phyloP scores from a whole-genome alignment of 2,329 filamentous ascomycete genomes.

The Neophaeococcomyces aloes region DNA sequence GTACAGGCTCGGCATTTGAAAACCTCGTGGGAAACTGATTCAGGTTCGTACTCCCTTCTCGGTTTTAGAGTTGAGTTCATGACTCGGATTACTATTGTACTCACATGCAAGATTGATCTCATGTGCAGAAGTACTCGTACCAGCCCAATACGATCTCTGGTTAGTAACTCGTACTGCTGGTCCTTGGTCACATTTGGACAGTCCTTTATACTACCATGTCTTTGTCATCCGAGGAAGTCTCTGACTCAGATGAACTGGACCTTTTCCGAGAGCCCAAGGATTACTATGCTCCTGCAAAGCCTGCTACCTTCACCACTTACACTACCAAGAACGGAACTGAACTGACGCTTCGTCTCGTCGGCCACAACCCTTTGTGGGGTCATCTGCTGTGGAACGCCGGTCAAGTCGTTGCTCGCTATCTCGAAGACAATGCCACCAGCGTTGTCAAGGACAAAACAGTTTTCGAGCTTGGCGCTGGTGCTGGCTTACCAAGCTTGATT shows the following conservation, averaged over 20 bases:
- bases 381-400: conserved; percentile 88
- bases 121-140: too few species aligned
- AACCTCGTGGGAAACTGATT: too few species aligned
- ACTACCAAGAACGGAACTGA: conserved; percentile 54
- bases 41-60: too few species aligned
- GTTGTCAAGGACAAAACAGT: conserved; percentile 60
- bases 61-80: too few species aligned
- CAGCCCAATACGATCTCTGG: too few species aligned
- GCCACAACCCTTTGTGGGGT: conserved; percentile 79
- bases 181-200: neutral
- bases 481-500: conserved; percentile 71
- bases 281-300: conserved; percentile 68
- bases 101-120: too few species aligned
- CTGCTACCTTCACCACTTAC: conserved; percentile 63
- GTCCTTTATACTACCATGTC: neutral
- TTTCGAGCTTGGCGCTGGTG: conserved; percentile 80
- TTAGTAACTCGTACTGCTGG: too few species aligned
- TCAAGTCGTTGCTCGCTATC: conserved; percentile 64
- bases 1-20: too few species aligned
- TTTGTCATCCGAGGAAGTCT: conserved; percentile 2
- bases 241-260: conserved; percentile 26
- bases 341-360: conserved; percentile 66
- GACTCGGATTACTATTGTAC: too few species aligned
- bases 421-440: conserved; percentile 54
- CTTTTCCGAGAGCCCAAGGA: conserved; percentile 74